A percentile compares a stretch with the other conserved stretches of the same genome.
Evolutionary conservation across 2,329 filamentous ascomycete genomes (phyloP).

Genomic region (Orbilia blumenaviensis): DNA sequence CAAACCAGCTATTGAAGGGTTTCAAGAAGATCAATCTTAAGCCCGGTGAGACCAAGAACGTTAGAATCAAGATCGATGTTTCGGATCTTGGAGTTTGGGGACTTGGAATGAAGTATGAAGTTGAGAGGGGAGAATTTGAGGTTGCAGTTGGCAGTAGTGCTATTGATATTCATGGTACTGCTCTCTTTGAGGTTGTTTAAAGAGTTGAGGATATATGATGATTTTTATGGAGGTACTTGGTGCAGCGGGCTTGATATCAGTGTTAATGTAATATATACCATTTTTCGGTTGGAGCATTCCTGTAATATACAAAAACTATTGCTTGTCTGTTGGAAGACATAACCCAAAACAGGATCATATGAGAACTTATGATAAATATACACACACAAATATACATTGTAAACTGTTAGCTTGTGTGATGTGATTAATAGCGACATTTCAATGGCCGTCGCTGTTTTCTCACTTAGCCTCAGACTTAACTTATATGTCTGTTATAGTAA

Average conservation of each 20-base stretch:
- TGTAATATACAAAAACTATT: constrained; percentile 43
- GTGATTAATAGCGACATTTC: too few relatives aligned
- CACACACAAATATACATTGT: too few relatives aligned
- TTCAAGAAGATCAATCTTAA: constrained; percentile 73
- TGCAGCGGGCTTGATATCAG: not conserved
- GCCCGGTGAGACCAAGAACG: constrained; percentile 69
- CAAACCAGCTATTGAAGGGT: constrained; percentile 72
- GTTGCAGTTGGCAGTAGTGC: constrained; percentile 68
- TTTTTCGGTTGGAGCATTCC: not conserved
- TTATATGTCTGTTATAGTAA: too few relatives aligned
- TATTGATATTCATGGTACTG: constrained; percentile 41
- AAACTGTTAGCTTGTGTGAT: too few relatives aligned
- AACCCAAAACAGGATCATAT: too few relatives aligned
- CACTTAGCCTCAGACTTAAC: too few relatives aligned
- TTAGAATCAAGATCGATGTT: constrained; percentile 66
- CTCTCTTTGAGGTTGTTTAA: constrained; percentile 42
- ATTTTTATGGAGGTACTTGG: not conserved
- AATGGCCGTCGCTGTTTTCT: too few relatives aligned
- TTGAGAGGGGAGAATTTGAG: constrained; percentile 75
- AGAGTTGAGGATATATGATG: not conserved
- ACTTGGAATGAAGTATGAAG: constrained; percentile 73
- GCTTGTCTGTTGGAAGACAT: too few relatives aligned
- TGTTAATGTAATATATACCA: constrained; percentile 44
- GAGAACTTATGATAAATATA: too few relatives aligned
- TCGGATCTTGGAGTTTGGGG: constrained; percentile 68